Conservation (phyloP, 805 yeast species). For the Kodamaea restingae region DNA sequence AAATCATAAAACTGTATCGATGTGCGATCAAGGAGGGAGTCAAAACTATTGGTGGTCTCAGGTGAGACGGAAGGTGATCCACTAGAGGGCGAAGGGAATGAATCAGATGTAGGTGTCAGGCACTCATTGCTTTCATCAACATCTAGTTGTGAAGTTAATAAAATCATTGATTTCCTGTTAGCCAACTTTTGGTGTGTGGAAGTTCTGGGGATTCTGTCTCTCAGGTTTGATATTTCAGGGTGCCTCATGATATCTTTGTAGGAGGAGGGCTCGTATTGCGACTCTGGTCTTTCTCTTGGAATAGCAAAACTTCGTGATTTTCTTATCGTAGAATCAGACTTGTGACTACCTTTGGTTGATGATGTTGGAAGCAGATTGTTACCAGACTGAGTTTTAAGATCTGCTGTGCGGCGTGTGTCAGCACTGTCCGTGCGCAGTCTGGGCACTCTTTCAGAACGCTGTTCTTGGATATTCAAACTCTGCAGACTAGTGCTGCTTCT, state of each 20-base stretch:
- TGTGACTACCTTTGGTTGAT: not conserved
- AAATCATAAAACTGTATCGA: constrained; percentile 17
- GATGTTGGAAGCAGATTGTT: not conserved
- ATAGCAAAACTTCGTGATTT: not conserved
- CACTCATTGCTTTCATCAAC: not conserved
- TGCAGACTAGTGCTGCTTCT: constrained; percentile 14
- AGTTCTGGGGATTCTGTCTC: not conserved
- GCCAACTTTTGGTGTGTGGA: constrained; percentile 11
- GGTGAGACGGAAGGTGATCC: constrained; percentile 7
- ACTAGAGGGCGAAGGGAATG: not conserved
- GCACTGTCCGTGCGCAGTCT: not conserved
- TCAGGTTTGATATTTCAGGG: not conserved
- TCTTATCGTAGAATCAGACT: not conserved
- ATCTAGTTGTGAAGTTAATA: not conserved
- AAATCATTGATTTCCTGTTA: not conserved
- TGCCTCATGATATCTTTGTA: not conserved
- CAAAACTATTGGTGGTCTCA: constrained; percentile 15
- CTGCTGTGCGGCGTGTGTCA: constrained; percentile 16
- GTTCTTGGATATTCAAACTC: constrained; percentile 1
- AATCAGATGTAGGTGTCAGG: constrained; percentile 5
- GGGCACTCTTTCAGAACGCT: too few species aligned
- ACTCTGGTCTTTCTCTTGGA: constrained; percentile 1
- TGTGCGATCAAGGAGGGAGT: constrained; percentile 17
- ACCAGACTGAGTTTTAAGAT: constrained; percentile 7
- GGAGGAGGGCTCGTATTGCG: not conserved